A percentile compares a stretch with the other conserved stretches of the same genome.
phyloP scores from a whole-genome alignment of 441 rosid genomes.

The Iberis amara region DNA sequence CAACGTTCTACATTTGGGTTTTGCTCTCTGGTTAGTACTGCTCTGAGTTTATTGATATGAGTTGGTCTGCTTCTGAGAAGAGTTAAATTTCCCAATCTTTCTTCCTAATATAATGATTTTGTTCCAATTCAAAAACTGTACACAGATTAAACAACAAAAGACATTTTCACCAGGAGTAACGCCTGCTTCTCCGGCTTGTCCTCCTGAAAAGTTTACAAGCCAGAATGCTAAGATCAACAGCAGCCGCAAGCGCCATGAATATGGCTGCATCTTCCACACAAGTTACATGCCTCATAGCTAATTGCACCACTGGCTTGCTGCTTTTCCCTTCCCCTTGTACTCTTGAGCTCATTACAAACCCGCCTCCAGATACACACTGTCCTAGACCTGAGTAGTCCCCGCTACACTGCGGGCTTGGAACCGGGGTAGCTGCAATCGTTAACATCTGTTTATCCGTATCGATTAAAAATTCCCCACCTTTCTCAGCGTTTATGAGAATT shows the following conservation, averaged over 20 bases:
- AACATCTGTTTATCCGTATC: conserved; percentile 76
- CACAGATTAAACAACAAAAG: conserved; percentile 15
- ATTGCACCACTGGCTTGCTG: conserved; percentile 76
- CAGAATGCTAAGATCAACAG: conserved; percentile 82
- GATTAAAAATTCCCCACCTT: conserved; percentile 85
- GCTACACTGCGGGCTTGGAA: conserved; percentile 90
- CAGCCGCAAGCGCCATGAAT: conserved; percentile 93
- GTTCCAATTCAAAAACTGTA: conserved; percentile 28
- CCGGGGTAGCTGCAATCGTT: conserved; percentile 52
- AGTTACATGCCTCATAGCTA: conserved; percentile 83
- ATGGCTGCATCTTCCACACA: conserved; percentile 97
- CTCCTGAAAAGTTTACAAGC: conserved; percentile 88
- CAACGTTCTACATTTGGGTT: conserved; percentile 85
- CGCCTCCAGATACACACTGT: conserved; percentile 42
- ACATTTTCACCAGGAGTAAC: conserved; percentile 44
- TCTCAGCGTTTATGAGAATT: conserved; percentile 73
- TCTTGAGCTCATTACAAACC: conserved; percentile 90
- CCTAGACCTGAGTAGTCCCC: conserved; percentile 79
- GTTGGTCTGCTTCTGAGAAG: conserved; percentile 7
- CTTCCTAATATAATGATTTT: conserved; percentile 26
- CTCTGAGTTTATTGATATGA: not conserved
- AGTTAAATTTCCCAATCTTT: conserved; percentile 19
- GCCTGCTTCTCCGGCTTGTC: conserved; percentile 53
- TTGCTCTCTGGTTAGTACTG: conserved; percentile 48
- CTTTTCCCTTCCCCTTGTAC: conserved; percentile 88